A percentile compares a stretch with the other conserved stretches of the same genome.
These are phyloP conservation scores for Aspergillus japonicus DNA, from an alignment of 2,329 filamentous ascomycete genomes.

Conservation along the genomic window DNA sequence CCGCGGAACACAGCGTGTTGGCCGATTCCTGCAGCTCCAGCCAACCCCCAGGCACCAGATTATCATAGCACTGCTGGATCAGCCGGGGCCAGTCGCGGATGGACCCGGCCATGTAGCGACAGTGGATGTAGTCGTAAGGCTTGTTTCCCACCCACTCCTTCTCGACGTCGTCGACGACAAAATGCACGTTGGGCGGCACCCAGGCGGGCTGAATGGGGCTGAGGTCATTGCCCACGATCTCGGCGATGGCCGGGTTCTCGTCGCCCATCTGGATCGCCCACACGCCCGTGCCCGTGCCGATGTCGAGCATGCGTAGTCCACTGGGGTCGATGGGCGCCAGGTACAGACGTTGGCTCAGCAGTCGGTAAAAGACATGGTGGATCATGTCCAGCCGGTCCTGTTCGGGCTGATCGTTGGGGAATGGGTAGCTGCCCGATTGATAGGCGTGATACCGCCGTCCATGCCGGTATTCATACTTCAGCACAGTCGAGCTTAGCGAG, in stretches of 20 bases:
- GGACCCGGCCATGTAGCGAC: constrained; percentile 33
- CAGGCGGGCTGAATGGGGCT: constrained; percentile 44
- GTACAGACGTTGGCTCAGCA: constrained; percentile 36
- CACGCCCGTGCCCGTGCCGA: constrained; percentile 39
- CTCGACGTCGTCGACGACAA: constrained; percentile 37
- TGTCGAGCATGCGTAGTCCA: constrained; percentile 37
- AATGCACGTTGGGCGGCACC: constrained; percentile 37
- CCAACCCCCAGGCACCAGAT: constrained; percentile 17
- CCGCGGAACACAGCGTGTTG: constrained; percentile 16
- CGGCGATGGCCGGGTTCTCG: constrained; percentile 35
- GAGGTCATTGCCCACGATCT: constrained; percentile 36
- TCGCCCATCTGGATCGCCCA: constrained; percentile 40
- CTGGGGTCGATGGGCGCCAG: constrained; percentile 36
- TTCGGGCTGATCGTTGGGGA: constrained; percentile 38
- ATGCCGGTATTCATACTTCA: constrained; percentile 19
- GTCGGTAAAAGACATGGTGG: constrained; percentile 39
- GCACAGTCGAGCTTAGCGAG: constrained; percentile 13
- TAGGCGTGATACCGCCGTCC: constrained; percentile 31
- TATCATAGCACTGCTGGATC: constrained; percentile 15
- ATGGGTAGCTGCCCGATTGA: constrained; percentile 30
- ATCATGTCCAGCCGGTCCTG: constrained; percentile 38
- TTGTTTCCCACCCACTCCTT: constrained; percentile 28
- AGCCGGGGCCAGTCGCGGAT: constrained; percentile 30
- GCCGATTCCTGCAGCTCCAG: constrained; percentile 17
- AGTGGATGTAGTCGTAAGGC: constrained; percentile 36